These are phyloP conservation scores for Desmodesmus armatus DNA, from an alignment of 139 green algal genomes.

Conservation along the genomic window DNA sequence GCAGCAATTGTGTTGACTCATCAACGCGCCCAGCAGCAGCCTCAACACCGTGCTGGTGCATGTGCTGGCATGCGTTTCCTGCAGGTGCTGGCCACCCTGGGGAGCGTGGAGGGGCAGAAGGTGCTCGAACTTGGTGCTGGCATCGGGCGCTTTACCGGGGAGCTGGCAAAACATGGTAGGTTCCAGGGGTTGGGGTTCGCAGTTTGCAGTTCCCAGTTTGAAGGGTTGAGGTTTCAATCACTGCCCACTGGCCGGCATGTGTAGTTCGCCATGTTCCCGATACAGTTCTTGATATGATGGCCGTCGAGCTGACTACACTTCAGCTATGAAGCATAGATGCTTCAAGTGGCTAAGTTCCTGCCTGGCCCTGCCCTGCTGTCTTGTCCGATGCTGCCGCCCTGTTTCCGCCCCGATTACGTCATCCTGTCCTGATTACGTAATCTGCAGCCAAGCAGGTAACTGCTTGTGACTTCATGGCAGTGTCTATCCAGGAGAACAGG, in stretches of 20 bases:
- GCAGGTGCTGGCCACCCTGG: slow-evolving; percentile 85
- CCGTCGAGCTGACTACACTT: too few species aligned
- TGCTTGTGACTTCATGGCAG: slow-evolving; percentile 91
- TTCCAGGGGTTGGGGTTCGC: too few species aligned
- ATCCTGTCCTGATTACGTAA: neutral
- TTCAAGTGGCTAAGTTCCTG: too few species aligned
- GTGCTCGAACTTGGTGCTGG: slow-evolving; percentile 91
- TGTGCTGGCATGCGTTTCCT: neutral
- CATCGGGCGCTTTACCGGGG: slow-evolving; percentile 91
- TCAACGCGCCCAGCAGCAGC: neutral
- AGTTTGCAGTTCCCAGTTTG: too few species aligned
- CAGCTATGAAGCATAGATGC: too few species aligned
- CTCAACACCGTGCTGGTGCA: neutral
- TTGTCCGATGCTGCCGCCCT: neutral
- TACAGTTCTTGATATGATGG: too few species aligned
- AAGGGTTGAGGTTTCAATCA: too few species aligned
- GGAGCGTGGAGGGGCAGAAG: slow-evolving; percentile 66
- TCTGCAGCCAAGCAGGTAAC: slow-evolving; percentile 67
- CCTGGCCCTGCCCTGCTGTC: too few species aligned
- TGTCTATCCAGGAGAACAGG: slow-evolving; percentile 80
- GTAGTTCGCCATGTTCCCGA: too few species aligned
- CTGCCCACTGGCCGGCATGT: too few species aligned
- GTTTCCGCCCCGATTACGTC: neutral
- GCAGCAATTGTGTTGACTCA: neutral
- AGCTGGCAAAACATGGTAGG: slow-evolving; percentile 63